Evolutionary conservation across 495 filamentous ascomycete species (phyloP).

Genomic region (Neurospora sp.): DNA sequence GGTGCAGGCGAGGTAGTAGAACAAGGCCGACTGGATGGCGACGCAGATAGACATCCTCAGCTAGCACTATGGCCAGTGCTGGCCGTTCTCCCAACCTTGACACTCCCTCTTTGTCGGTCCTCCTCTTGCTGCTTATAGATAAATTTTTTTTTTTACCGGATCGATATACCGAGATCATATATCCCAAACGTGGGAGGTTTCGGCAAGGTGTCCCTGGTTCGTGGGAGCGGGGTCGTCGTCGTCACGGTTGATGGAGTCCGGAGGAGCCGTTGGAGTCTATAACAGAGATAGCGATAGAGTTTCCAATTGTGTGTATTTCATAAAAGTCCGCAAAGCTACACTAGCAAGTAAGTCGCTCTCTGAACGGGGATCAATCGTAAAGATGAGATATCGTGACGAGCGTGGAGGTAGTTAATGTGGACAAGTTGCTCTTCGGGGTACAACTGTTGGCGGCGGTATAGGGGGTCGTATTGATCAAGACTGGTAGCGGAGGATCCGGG

Average conservation of each 20-base stretch:
- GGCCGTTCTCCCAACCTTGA: not conserved
- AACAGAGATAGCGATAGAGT: not conserved
- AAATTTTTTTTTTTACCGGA: not conserved
- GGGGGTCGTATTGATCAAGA: not conserved
- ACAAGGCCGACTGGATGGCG: slow-evolving; percentile 68
- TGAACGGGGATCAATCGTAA: not conserved
- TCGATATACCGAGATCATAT: not conserved
- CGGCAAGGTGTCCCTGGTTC: not conserved
- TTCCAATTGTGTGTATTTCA: not conserved
- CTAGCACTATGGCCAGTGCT: not conserved
- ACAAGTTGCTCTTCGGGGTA: not conserved
- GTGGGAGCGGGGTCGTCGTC: not conserved
- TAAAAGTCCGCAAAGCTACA: not conserved
- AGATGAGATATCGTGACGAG: not conserved
- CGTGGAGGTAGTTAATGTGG: not conserved
- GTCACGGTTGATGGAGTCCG: not conserved
- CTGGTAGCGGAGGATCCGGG: not conserved
- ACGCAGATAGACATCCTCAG: slow-evolving; percentile 42
- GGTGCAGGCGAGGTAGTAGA: slow-evolving; percentile 76
- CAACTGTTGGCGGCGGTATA: not conserved
- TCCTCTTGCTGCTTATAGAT: not conserved
- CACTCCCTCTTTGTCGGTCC: not conserved
- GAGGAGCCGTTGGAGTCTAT: not conserved
- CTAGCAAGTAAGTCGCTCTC: not conserved
- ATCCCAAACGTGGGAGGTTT: not conserved